Percentiles rank a stretch among this genome's conserved stretches.
Evolutionary conservation across 768 basidiomycete genomes (phyloP).

Genomic region (Auricularia auricula-judae): DNA sequence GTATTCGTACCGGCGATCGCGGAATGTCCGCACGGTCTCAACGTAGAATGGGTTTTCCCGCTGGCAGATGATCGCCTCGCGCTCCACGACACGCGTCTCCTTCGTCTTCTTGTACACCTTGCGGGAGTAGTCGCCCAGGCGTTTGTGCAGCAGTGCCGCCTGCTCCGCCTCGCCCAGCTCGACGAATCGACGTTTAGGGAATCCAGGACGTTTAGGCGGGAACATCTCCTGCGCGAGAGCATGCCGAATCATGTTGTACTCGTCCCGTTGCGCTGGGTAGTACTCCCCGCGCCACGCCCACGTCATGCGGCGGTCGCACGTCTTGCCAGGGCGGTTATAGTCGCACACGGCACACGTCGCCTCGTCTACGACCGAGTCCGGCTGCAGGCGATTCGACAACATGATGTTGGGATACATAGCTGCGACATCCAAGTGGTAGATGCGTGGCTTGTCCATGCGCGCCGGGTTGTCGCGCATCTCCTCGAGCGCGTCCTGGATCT

Average conservation of each 20-base stretch:
- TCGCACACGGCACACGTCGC: conserved; percentile 96
- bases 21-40: conserved; percentile 92
- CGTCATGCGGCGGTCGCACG: conserved; percentile 83
- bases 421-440: conserved; percentile 97
- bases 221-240: conserved; percentile 92
- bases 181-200: conserved; percentile 64
- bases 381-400: conserved; percentile 97
- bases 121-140: conserved; percentile 94
- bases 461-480: conserved; percentile 84
- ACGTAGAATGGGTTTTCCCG: conserved; percentile 98
- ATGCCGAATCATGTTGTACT: conserved; percentile 97
- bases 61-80: conserved; percentile 94
- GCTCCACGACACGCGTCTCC: conserved; percentile 89
- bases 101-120: conserved; percentile 99
- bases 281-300: conserved; percentile 99
- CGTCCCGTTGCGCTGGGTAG: conserved; percentile 94
- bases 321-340: conserved; percentile 92
- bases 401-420: conserved; percentile 99
- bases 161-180: conserved; percentile 82
- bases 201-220: conserved; percentile 66
- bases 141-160: conserved; percentile 86
- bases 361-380: conserved; percentile 95
- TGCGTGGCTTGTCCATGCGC: conserved; percentile 83
- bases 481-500: conserved; percentile 72
- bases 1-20: conserved; percentile 97